Evolutionary conservation across 371 early-diverging fungal species (phyloP).

Genomic region (Mucor lusitanicus): DNA sequence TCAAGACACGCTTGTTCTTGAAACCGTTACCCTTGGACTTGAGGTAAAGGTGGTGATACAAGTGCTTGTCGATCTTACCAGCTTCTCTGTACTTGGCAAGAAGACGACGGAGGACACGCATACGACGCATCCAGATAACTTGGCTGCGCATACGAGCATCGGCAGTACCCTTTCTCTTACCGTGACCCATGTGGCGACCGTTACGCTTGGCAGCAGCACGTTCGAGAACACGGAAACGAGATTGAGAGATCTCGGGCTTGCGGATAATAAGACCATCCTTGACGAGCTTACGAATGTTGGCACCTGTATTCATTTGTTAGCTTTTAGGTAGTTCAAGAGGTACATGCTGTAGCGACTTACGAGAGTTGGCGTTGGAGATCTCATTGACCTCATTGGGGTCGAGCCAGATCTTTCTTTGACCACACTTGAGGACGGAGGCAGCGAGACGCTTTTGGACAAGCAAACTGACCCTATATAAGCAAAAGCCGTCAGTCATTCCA

Average conservation of each 20-base stretch:
- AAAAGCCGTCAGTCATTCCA: not conserved
- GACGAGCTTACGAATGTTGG: constrained; percentile 96
- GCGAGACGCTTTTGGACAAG: constrained; percentile 96
- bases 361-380: constrained; percentile 97
- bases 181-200: constrained; percentile 99
- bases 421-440: constrained; percentile 97
- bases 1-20: constrained; percentile 99
- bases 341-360: constrained; percentile 60
- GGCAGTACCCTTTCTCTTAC: constrained; percentile 99
- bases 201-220: constrained; percentile 94
- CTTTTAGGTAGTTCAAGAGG: not conserved
- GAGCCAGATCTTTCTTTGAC: constrained; percentile 99
- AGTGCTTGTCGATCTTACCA: constrained; percentile 98
- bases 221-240: constrained; percentile 96
- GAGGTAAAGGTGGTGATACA: constrained; percentile 97
- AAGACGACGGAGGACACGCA: constrained; percentile 97
- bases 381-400: constrained; percentile 98
- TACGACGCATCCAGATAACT: constrained; percentile 99
- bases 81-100: constrained; percentile 98
- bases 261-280: constrained; percentile 98
- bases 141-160: constrained; percentile 98
- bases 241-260: constrained; percentile 93
- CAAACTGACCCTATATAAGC: constrained; percentile 75
- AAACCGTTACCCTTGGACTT: constrained; percentile 99
- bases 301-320: constrained; percentile 16